Base-by-base conservation (phyloP, 805 yeast species). In the Yamadazyma insecticola region DNA sequence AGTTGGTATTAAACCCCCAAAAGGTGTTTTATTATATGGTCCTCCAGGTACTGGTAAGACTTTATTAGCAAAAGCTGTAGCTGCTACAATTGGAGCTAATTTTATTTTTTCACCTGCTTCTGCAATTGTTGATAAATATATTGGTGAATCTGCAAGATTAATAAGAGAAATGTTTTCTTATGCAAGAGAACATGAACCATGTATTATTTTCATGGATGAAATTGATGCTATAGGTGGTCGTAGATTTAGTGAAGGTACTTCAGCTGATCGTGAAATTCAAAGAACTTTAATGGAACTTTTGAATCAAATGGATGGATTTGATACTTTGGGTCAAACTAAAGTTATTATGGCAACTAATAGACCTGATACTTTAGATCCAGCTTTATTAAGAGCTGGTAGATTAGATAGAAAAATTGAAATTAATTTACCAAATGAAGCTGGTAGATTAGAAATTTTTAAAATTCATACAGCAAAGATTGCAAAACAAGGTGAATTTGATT, bases 31-130 rank as follows among this genome's bases (percentile, higher is more conserved):
- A 40, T 70, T 92, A 31, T 92, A 92, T 54, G 98, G 98, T 6
- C 98, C 98, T 5, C 98, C 98, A 15, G 98, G 98, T 50, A 92
- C 98, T 0, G 97, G 98, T 53, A 90, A 90, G 58, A 90, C 98
- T 0, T 67, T 90, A 37, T 72, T 90, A 51, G 98, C 98, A 12
- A 89, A 92, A 53, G 97, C 97, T 0, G 97, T 89, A 26, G 97
- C 98, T 4, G 97, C 97, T 26, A 92, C 97, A 4, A 87, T 92
- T 51, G 97, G 97, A 34, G 97, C 97, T 22, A 90, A 90, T 62
- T 90, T 90, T 66, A 90, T 90, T 41, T 92, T 92, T 51, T 84
- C 95, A n/a, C 97, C 97, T 9, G 97, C 97, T 1, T 84, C 96
- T 9, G 97, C 96, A 28, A 90, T 90, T 54, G 98, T 90, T 31